Conservation (phyloP, 176 grass and related monocot species). For the Puccinellia tenuiflora region DNA sequence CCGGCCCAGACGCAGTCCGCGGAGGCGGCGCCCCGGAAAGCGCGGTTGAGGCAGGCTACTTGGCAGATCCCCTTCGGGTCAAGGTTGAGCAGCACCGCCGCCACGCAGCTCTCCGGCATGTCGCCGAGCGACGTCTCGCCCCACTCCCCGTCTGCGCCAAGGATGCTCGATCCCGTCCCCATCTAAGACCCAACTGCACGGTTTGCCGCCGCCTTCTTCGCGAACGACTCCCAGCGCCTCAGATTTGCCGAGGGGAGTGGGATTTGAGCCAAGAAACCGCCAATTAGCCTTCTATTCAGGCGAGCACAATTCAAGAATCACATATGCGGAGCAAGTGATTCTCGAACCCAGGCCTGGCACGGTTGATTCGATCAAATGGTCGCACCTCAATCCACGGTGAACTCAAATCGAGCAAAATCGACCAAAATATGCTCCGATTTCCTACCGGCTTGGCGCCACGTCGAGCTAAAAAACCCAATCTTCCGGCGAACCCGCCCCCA, state of each 20-base stretch:
- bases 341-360: not conserved
- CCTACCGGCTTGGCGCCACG: not conserved
- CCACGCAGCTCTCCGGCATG: conserved; percentile 91
- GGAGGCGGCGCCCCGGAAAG: conserved; percentile 70
- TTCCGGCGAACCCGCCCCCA: not conserved
- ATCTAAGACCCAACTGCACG: conserved; percentile 31
- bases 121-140: conserved; percentile 69
- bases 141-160: conserved; percentile 46
- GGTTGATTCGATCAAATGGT: not conserved
- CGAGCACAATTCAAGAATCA: not conserved
- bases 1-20: conserved; percentile 70
- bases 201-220: conserved; percentile 1
- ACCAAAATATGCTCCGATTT: conserved; percentile 8
- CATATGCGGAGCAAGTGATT: not conserved
- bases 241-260: too few species aligned
- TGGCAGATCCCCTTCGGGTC: conserved; percentile 90
- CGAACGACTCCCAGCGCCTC: conserved; percentile 1
- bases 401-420: conserved; percentile 2
- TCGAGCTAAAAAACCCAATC: not conserved
- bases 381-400: not conserved
- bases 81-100: conserved; percentile 70
- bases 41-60: conserved; percentile 55
- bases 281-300: not conserved
- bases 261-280: conserved; percentile 9
- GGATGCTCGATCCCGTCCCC: conserved; percentile 71